Base-by-base conservation (phyloP, 805 yeast species). In the Yarrowia sp. region DNA sequence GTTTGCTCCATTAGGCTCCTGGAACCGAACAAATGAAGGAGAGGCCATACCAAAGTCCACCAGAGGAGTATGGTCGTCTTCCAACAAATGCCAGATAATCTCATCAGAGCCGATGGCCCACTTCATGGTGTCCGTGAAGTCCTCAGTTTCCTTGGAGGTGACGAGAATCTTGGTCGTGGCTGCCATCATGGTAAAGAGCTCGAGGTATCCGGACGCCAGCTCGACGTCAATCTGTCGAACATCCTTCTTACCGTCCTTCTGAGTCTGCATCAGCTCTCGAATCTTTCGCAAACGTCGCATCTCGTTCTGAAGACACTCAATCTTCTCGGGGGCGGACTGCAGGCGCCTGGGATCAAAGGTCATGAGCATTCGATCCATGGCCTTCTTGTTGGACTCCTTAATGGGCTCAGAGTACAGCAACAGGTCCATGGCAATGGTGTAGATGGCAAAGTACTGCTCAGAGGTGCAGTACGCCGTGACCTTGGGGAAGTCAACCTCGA, bases 331-430 rank as follows among this genome's bases (percentile, higher is more conserved):
- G 19, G 89, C 78, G 2, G 81, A 79, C 0, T 75, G 66, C 43
- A 86, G 73, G 68, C 90, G 88, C 38, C 83, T 83, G 72, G 88
- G 82, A 71, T 90, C 92, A 32, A 89, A 82, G 3, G 90, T 84
- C 67, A 92, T 79, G 44, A 85, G 78, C 71, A 91, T 76, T 68
- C 88, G 87, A 64, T 86, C 86, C 32, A 90, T 78, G 38, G 82
- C 81, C 64, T 88, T 87, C 36, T 81, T 80, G 46, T 87, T 73
- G 36, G 78, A 77, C 67, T 84, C 83, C 48, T 83, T 81, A 68
- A 82, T 80, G 5, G 97, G 96, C 68, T 90, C 96, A 6, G 84
- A 79, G 71, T 90, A 90, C 33, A 90, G 79, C 66, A 93, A 71
- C 49, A 92, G 76, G 63, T 87, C 85, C 69, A 84, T 79, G 0